Conservation (phyloP, 2,329 filamentous ascomycete genomes). For the Cladosporium oxysporum region DNA sequence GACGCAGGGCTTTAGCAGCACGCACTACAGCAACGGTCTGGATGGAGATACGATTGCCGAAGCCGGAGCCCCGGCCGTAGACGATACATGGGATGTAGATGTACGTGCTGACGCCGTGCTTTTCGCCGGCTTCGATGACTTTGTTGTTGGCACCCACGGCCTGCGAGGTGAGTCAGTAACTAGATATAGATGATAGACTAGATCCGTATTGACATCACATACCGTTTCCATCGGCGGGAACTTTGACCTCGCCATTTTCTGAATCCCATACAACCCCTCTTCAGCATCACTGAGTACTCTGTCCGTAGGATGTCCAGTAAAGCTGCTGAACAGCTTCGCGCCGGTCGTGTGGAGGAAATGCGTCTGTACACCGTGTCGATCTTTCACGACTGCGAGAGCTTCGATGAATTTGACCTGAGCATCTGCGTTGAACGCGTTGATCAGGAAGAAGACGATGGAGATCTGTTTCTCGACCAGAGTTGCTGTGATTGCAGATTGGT, state of each 20-base stretch:
- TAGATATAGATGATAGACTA: neutral
- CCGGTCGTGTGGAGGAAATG: slow-evolving; percentile 56
- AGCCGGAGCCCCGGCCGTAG: slow-evolving; percentile 53
- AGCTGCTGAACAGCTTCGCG: slow-evolving; percentile 55
- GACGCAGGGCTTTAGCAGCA: slow-evolving; percentile 45
- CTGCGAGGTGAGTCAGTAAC: slow-evolving; percentile 21
- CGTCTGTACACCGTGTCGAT: slow-evolving; percentile 43
- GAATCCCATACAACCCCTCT: slow-evolving; percentile 45
- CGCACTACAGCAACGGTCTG: slow-evolving; percentile 53
- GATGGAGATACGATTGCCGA: slow-evolving; percentile 55
- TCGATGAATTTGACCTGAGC: slow-evolving; percentile 47
- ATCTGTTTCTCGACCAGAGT: slow-evolving; percentile 48
- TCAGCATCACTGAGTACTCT: slow-evolving; percentile 48
- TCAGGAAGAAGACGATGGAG: slow-evolving; percentile 52
- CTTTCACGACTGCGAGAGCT: slow-evolving; percentile 49
- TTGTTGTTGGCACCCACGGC: slow-evolving; percentile 21
- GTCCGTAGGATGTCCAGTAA: slow-evolving; percentile 48
- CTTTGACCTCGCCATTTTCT: slow-evolving; percentile 40
- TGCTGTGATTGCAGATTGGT: slow-evolving; percentile 40
- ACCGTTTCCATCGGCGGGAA: slow-evolving; percentile 33
- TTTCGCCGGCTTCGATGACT: slow-evolving; percentile 21
- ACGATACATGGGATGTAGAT: slow-evolving; percentile 59
- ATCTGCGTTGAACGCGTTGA: slow-evolving; percentile 42
- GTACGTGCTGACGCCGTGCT: slow-evolving; percentile 49
- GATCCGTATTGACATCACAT: slow-evolving; percentile 7